Base-by-base conservation (phyloP, 306 rosid species). In the Prunus dulcis region DNA sequence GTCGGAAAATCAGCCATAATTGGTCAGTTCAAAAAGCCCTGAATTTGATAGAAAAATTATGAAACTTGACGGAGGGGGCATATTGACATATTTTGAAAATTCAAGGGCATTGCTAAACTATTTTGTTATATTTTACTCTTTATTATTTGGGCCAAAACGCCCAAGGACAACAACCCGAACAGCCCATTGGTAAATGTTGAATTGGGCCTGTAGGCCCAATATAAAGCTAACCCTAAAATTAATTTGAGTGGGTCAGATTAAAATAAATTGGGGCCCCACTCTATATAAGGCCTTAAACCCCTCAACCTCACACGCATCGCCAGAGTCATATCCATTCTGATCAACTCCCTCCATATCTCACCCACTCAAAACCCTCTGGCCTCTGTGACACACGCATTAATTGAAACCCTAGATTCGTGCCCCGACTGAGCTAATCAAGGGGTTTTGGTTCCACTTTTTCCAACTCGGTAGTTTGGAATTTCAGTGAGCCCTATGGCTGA, bases 401-500 rank as follows among this genome's bases (percentile, higher is more conserved):
- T 28, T 55, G 9, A 66, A 76, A 41, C 65, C 79, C 79, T 66
- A 76, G 79, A 76, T 65, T 76, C 53, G 38, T 27, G 19, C 45
- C 41, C 68, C 18, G 28, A 73, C 67, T 43, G 15, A 73, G 41
- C 22, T 72, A 15, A 72, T 15, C 67, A 4, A 57, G 34, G 12
- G n/a, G 67, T 13, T 72, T 23, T 38, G 22, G 53, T 57, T 41
- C 9, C 67, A 18, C 27, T n/a, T 22, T 38, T 17, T 45, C 13
- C 20, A 11, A 7, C 3, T 46, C 17, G 13, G 55, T 23, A 2
- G 20, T 34, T 17, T 22, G 27, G 18, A 64, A 28, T 30, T 62
- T 41, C 56, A 23, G 65, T 9, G 30, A 46, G 20, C 64, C 47
- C 23, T 53, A 95, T 96, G 99, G 93, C 98, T 38, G 99, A 92